Evolutionary conservation across 2,329 filamentous ascomycete genomes (phyloP).

Genomic region (Tolypocladium nubicola): DNA sequence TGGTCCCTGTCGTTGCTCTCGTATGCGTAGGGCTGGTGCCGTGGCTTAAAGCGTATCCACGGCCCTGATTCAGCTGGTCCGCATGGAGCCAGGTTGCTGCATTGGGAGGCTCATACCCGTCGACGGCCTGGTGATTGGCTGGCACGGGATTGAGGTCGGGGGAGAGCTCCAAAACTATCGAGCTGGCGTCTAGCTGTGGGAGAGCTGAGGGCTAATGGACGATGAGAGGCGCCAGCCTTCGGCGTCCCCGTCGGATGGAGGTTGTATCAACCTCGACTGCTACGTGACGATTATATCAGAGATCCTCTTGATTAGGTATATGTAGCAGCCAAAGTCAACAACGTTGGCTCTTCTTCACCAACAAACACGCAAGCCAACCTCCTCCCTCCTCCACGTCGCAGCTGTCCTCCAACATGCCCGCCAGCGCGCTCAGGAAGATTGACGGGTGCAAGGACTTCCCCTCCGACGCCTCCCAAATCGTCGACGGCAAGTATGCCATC

Average conservation of each 20-base stretch:
- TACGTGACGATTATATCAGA: neutral
- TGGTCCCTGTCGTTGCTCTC: neutral
- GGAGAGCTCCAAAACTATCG: neutral
- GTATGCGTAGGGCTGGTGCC: neutral
- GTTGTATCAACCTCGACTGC: neutral
- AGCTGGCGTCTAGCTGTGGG: neutral
- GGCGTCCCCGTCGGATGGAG: neutral
- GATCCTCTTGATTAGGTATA: neutral
- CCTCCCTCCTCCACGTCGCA: neutral
- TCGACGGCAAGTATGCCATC: neutral
- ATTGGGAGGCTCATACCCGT: neutral
- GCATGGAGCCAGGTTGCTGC: neutral
- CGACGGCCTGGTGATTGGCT: neutral
- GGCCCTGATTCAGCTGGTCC: neutral
- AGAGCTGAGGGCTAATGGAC: neutral
- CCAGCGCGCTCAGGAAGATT: neutral
- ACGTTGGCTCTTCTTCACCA: neutral
- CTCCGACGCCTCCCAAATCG: neutral
- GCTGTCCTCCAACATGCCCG: neutral
- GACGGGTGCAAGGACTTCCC: neutral
- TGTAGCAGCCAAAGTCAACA: neutral
- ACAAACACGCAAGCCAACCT: neutral
- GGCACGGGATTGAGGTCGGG: neutral
- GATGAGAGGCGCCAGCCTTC: neutral
- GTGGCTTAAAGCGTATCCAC: neutral